Evolutionary conservation across 1,284 basidiomycete species (phyloP).

Genomic region (Leccinum cinnamomeum): DNA sequence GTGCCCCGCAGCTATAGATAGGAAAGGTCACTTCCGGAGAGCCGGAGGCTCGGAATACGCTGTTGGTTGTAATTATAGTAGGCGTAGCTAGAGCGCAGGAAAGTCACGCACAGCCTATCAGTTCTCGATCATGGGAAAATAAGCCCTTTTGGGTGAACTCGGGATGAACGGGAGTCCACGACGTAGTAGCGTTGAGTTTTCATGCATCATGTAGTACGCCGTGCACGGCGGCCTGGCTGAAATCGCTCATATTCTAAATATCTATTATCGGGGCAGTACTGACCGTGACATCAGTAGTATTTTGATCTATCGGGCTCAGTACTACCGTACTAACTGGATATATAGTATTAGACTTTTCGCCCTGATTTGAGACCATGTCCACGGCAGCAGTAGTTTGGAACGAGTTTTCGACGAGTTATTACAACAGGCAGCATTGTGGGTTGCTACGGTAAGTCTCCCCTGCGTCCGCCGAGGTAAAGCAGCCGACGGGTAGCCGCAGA

Average conservation of each 20-base stretch:
- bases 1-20: not conserved
- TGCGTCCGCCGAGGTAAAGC: slow-evolving; percentile 22
- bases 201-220: not conserved
- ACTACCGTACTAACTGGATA: not conserved
- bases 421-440: too few species aligned
- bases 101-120: too few species aligned
- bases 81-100: not conserved
- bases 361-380: not conserved
- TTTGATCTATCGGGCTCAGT: not conserved
- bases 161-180: slow-evolving; percentile 1
- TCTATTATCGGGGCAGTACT: not conserved
- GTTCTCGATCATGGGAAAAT: slow-evolving; percentile 3
- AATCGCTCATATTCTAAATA: not conserved
- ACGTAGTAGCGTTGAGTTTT: not conserved
- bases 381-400: not conserved
- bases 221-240: not conserved
- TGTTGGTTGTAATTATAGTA: not conserved
- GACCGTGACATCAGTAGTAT: not conserved
- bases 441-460: not conserved
- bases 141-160: slow-evolving; percentile 11
- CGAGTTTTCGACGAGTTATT: not conserved
- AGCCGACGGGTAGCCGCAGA: slow-evolving; percentile 71
- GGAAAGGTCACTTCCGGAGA: not conserved
- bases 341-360: not conserved
- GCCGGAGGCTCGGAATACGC: not conserved